phyloP scores from a whole-genome alignment of 768 basidiomycete genomes.

The Mycena vulgaris region DNA sequence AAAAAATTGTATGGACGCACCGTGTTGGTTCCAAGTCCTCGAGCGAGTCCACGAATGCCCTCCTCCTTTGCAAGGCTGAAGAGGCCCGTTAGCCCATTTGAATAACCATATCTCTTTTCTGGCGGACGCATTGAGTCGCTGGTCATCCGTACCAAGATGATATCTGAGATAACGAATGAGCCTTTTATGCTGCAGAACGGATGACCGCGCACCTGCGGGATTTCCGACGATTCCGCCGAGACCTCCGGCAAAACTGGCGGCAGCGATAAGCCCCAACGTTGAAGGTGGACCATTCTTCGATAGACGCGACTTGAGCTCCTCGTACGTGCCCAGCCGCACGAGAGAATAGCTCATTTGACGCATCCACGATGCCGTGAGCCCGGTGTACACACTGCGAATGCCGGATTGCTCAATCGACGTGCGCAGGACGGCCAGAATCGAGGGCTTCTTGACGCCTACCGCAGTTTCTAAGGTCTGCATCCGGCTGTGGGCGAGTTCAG shows the following conservation, averaged over 20 bases:
- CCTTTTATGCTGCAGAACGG: slow-evolving; percentile 10
- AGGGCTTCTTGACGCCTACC: slow-evolving; percentile 67
- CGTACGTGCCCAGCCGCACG: slow-evolving; percentile 87
- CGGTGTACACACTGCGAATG: slow-evolving; percentile 82
- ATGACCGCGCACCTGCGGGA: slow-evolving; percentile 71
- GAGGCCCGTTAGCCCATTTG: slow-evolving; percentile 85
- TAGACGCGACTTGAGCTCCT: slow-evolving; percentile 77
- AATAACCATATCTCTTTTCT: slow-evolving; percentile 82
- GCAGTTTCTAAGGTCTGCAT: slow-evolving; percentile 80
- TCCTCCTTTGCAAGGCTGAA: slow-evolving; percentile 75
- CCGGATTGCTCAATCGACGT: slow-evolving; percentile 78
- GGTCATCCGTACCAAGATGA: slow-evolving; percentile 89
- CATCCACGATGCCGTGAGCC: slow-evolving; percentile 85
- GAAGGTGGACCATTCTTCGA: slow-evolving; percentile 68
- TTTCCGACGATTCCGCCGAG: slow-evolving; percentile 90
- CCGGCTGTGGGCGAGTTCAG: slow-evolving; percentile 61
- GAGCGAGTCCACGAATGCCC: slow-evolving; percentile 75
- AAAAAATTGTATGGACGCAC: slow-evolving; percentile 59
- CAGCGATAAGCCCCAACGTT: slow-evolving; percentile 68
- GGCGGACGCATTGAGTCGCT: slow-evolving; percentile 85
- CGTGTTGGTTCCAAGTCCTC: slow-evolving; percentile 86
- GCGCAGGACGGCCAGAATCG: slow-evolving; percentile 76
- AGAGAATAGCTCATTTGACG: slow-evolving; percentile 95
- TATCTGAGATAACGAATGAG: slow-evolving; percentile 60
- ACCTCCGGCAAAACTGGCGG: slow-evolving; percentile 82